Base-by-base conservation (phyloP, 129 eudicot species). In the Escallonia rubra region DNA sequence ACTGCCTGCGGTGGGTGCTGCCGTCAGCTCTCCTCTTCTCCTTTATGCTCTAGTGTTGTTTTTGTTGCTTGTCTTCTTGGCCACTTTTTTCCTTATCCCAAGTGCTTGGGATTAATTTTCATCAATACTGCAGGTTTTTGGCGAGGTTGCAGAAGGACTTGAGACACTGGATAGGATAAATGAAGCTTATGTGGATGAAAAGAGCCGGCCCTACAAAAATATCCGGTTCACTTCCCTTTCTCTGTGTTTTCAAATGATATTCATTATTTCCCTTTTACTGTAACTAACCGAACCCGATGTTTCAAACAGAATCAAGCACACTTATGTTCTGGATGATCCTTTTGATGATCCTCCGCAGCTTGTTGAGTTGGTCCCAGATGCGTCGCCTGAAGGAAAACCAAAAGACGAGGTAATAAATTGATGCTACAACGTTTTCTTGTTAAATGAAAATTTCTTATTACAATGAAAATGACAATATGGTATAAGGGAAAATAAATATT, bases 371-470 rank as follows among this genome's bases (percentile, higher is more conserved):
- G 74, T 93, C 43, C 95, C 99, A 42, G 95, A 85, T 84, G 88
- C 95, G 67, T 93, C 99, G 15, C 99, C 99, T 44, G 95, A 89
- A 84, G 96, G 96, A 75, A 93, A 86, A 77, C 99, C 96, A 50
- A 93, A 86, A 81, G 90, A 84, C 69, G 99, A 93, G 89, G 96
- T 89, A 78, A 76, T 16, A 7, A 34, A 59, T 43, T 57, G 65
- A 45, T 8, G 10, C 5, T 42, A 52, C 4, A 61, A 60, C 4
- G 8, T 57, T 46, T 23, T 34, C 67, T 9, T 57, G 23, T 60
- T 5, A 10, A 10, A 56, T 7, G 40, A 9, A 49, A 12, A 48
- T 39, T 8, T 6, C 48, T 7, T 48, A 49, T 11, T 52, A 13
- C 5, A 34, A n/a, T 39, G 12, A n/a, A 39, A 60, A 60, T 41